Conservation (phyloP, 2,329 filamentous ascomycete genomes). For the Aphanocladium album region DNA sequence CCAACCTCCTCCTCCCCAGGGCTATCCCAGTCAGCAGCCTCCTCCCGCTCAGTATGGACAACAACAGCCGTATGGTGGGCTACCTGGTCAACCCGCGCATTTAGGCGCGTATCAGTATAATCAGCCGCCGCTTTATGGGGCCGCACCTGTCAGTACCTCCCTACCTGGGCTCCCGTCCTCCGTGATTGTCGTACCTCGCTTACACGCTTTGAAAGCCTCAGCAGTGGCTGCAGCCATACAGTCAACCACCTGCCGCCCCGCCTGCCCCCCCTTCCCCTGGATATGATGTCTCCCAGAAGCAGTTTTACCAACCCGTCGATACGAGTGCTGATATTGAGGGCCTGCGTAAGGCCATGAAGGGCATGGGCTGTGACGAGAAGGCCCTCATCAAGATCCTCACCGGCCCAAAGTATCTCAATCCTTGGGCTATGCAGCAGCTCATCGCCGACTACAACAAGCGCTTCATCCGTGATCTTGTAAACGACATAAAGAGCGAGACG, state of each 20-base stretch:
- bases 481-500: constrained; percentile 31
- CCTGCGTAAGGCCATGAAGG: constrained; percentile 31
- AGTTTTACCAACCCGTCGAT: constrained; percentile 22
- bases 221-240: constrained; percentile 13
- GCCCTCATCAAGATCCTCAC: constrained; percentile 27
- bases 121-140: constrained; percentile 12
- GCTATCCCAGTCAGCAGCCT: constrained; percentile 8
- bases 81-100: constrained; percentile 1
- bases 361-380: constrained; percentile 29
- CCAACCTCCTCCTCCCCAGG: constrained; percentile 8
- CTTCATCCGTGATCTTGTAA: constrained; percentile 27
- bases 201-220: not conserved
- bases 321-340: constrained; percentile 25
- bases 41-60: not conserved
- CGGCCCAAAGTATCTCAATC: constrained; percentile 26
- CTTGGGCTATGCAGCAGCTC: constrained; percentile 29
- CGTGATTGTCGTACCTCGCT: not conserved
- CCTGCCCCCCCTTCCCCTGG: constrained; percentile 25
- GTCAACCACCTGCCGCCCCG: constrained; percentile 3
- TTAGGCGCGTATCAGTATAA: constrained; percentile 3
- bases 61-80: constrained; percentile 11
- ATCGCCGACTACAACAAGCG: constrained; percentile 28
- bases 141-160: not conserved
- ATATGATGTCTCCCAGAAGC: constrained; percentile 25
- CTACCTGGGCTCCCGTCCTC: not conserved